These are phyloP conservation scores for Chlamydomonas reinhardtii DNA, from an alignment of 163 green algal species.

Conservation along the genomic window DNA sequence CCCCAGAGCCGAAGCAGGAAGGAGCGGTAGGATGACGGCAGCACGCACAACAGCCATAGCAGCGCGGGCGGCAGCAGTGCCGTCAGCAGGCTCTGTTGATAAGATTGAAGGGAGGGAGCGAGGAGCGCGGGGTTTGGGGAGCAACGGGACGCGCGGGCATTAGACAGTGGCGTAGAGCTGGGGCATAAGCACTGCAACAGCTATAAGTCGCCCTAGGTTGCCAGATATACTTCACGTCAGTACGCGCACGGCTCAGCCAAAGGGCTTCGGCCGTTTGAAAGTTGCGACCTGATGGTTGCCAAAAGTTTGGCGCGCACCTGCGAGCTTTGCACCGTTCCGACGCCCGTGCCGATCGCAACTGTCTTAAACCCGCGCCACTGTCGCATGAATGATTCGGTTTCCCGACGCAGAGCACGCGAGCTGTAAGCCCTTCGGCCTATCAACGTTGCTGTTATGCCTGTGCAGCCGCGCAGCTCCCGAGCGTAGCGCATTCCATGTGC, in stretches of 20 bases:
- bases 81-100: constrained; percentile 35
- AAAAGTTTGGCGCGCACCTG: background rate
- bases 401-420: background rate
- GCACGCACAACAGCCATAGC: constrained; percentile 39
- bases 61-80: constrained; percentile 40
- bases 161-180: too few relatives aligned
- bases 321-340: background rate
- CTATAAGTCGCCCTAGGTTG: too few relatives aligned
- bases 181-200: too few relatives aligned
- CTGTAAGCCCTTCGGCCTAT: background rate
- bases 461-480: background rate
- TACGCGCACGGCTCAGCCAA: too few relatives aligned
- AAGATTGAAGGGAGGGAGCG: background rate
- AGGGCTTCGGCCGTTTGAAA: background rate
- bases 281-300: background rate
- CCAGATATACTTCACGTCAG: too few relatives aligned
- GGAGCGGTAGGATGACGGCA: constrained; percentile 3
- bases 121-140: background rate
- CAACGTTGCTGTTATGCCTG: background rate
- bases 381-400: constrained; percentile 19
- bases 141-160: too few relatives aligned
- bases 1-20: background rate
- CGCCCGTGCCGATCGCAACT: constrained; percentile 5
- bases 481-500: background rate
- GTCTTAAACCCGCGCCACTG: constrained; percentile 32